Evolutionary conservation across 257 asterid genomes (phyloP), one percentile per base, ranked within the genome.

Genomic region (Solanum commersonii): DNA sequence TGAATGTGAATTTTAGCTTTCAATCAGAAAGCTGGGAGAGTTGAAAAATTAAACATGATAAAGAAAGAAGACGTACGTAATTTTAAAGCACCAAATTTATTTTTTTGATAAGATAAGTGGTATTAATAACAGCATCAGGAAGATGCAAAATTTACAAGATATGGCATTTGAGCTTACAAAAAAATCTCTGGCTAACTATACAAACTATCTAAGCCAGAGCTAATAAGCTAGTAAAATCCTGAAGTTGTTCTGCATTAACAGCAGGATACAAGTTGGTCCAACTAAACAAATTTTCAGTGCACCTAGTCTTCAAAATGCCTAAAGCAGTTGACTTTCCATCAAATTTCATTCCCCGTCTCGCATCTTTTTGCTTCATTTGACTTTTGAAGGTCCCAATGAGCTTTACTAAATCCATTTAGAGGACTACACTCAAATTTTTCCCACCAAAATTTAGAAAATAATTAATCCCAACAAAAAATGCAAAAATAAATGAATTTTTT

Each of bases 11-110:
- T 29, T 29, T 29, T 14, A 82, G 22, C 70, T 49, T 16, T 82
- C 29, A 86, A 97, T 89, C 87, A 94, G 29, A 25, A 63, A n/a
- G 93, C 98, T 97, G 95, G 87, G 81, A 93, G 89, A 74, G 87
- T 18, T 29, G 27, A 49, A 46, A 25, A 49, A 27, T 44, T 27
- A 79, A 2, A 18, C 70, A 44, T 31, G 86, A 82, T 20, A 49
- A 16, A 31, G 12, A 31, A 82, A 82, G 86, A 49, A 82, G 65
- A 49, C 4, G 70, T 3, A 49, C 2, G 7, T 49, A 49, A 82
- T 11, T 49, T 29, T 31, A 27, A 49, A 82, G 67, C 44, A 82
- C 12, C 25, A 49, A 18, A 29, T 23, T 76, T 40, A 29, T 23
- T 76, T 40, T n/a, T n/a, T n/a, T n/a, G n/a, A n/a, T n/a, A n/a